Conservation (phyloP, 192 early-diverging fungal genomes). For the Coemansia sp. region DNA sequence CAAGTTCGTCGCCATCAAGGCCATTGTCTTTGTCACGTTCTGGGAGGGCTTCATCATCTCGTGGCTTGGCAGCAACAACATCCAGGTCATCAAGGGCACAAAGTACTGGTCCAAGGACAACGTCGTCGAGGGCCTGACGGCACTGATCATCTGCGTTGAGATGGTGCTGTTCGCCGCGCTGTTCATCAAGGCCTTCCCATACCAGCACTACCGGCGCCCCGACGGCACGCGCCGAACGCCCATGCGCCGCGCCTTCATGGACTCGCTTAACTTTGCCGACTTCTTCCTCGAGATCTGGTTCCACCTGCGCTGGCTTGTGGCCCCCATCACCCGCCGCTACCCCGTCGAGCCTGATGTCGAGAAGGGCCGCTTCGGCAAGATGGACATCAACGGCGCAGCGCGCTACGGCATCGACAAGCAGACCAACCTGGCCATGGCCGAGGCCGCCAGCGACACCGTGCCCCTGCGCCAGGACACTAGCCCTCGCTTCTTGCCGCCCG, state of each 20-base stretch:
- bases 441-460: conserved; percentile 31
- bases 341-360: conserved; percentile 42
- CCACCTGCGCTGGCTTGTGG: conserved; percentile 36
- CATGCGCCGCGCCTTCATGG: conserved; percentile 47
- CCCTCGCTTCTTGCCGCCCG: conserved; percentile 6
- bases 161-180: conserved; percentile 56
- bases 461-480: conserved; percentile 30
- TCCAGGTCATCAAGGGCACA: conserved; percentile 52
- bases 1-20: conserved; percentile 53
- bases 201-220: conserved; percentile 28
- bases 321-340: conserved; percentile 27
- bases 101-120: conserved; percentile 58
- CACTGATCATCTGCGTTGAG: conserved; percentile 58
- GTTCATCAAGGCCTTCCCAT: conserved; percentile 55
- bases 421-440: conserved; percentile 12
- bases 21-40: conserved; percentile 63
- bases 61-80: conserved; percentile 54
- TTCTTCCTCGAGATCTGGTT: conserved; percentile 52
- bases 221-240: conserved; percentile 37
- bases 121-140: conserved; percentile 51
- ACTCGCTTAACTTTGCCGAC: conserved; percentile 53
- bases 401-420: conserved; percentile 40
- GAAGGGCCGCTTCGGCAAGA: conserved; percentile 48
- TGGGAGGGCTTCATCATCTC: conserved; percentile 60
- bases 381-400: conserved; percentile 52